Conservation (phyloP, 2,329 filamentous ascomycete genomes). For the Periconia sp. region DNA sequence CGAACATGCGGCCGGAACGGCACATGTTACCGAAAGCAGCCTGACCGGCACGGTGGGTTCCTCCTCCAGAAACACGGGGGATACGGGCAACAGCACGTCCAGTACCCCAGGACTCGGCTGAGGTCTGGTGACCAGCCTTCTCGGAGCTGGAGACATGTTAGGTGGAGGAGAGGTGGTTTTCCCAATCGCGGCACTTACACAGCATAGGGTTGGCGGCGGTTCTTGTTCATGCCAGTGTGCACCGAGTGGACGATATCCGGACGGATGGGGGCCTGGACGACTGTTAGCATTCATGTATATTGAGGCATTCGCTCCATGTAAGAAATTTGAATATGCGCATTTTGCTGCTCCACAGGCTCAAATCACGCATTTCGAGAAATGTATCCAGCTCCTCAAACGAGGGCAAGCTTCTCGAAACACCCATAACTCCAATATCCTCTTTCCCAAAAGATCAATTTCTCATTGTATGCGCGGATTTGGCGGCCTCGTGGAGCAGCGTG, state of each 20-base stretch:
- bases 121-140: conserved; percentile 99
- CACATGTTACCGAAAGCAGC: conserved; percentile 99
- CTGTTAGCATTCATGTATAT: conserved; percentile 10
- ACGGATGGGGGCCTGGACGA: conserved; percentile 75
- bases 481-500: conserved; percentile 8
- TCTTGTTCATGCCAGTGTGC: conserved; percentile 99
- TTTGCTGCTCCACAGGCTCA: conserved; percentile 1
- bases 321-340: background rate
- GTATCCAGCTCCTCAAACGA: background rate
- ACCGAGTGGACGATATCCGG: conserved; percentile 98
- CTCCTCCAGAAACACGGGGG: conserved; percentile 99
- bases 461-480: conserved; percentile 14
- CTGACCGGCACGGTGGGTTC: conserved; percentile 99
- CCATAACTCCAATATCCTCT: background rate
- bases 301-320: background rate
- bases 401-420: background rate
- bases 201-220: conserved; percentile 99
- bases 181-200: conserved; percentile 63
- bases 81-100: conserved; percentile 99
- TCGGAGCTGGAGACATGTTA: conserved; percentile 56
- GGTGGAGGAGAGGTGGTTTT: conserved; percentile 7
- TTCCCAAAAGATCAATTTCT: background rate
- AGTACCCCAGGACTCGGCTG: conserved; percentile 99
- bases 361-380: conserved; percentile 5
- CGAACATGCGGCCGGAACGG: conserved; percentile 99